These are phyloP conservation scores for Ophiocordyceps robertsii DNA, from an alignment of 2,329 filamentous ascomycete genomes.

Conservation along the genomic window DNA sequence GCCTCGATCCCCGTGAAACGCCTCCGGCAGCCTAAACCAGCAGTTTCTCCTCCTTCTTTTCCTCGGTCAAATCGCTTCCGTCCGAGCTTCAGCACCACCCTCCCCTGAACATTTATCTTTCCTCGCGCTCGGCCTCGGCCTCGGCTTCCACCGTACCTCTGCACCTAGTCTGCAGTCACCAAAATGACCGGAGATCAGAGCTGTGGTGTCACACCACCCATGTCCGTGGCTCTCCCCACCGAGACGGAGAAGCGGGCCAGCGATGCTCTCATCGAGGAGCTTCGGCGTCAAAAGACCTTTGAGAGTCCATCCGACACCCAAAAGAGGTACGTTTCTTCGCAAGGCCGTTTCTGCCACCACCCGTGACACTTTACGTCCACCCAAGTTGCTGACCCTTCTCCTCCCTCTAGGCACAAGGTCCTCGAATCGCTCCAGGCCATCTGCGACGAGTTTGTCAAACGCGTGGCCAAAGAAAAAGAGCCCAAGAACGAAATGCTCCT, in stretches of 20 bases:
- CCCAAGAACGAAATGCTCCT: slow-evolving; percentile 61
- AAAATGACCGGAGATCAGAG: slow-evolving; percentile 24
- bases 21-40: background rate
- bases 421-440: slow-evolving; percentile 66
- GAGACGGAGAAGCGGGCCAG: slow-evolving; percentile 64
- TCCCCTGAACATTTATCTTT: too few relatives aligned
- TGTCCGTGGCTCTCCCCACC: slow-evolving; percentile 66
- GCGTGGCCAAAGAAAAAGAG: slow-evolving; percentile 61
- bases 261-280: slow-evolving; percentile 66
- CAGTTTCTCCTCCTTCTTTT: background rate
- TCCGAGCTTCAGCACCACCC: background rate
- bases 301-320: slow-evolving; percentile 72
- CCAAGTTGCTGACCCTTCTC: background rate
- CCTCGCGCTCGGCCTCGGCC: background rate
- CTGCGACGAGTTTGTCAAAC: slow-evolving; percentile 74
- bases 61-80: background rate
- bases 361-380: background rate
- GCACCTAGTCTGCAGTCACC: background rate
- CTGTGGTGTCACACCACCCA: slow-evolving; percentile 67
- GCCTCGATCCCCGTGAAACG: background rate
- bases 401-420: slow-evolving; percentile 46
- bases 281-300: slow-evolving; percentile 84
- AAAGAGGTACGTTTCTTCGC: slow-evolving; percentile 46
- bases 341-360: too few relatives aligned
- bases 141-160: background rate